Conservation (phyloP, 768 basidiomycete species). For the Agrocybe pediades region DNA sequence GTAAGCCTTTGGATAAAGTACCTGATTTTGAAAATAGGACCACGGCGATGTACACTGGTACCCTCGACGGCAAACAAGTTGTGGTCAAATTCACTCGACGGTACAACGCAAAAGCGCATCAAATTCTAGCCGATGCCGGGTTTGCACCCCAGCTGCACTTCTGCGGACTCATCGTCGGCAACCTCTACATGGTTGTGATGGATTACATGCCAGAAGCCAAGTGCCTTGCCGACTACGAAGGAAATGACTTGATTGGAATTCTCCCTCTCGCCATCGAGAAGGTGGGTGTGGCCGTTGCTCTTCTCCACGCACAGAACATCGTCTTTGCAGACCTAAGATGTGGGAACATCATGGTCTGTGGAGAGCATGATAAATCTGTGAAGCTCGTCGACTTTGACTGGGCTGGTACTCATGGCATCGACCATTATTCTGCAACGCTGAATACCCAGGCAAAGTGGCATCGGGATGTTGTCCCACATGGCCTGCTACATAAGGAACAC, state of each 20-base stretch:
- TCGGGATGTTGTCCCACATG: no score
- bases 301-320: slow-evolving; percentile 14
- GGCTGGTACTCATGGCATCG: slow-evolving; percentile 20
- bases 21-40: no score
- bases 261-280: slow-evolving; percentile 6
- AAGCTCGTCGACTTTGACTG: slow-evolving; percentile 31
- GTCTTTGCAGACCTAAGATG: slow-evolving; percentile 30
- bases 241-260: slow-evolving; percentile 23
- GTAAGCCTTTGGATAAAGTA: no score
- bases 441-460: neutral
- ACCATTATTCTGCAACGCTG: slow-evolving; percentile 24
- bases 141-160: slow-evolving; percentile 20
- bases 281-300: slow-evolving; percentile 12
- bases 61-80: no score
- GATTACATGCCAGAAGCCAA: slow-evolving; percentile 14
- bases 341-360: slow-evolving; percentile 22
- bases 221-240: slow-evolving; percentile 11
- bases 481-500: no score
- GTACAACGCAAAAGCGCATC: slow-evolving; percentile 12
- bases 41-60: no score
- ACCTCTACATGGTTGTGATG: slow-evolving; percentile 23
- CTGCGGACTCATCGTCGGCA: slow-evolving; percentile 18
- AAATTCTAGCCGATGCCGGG: slow-evolving; percentile 14
- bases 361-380: slow-evolving; percentile 10
- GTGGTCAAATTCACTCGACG: no score